Conservation (phyloP, 2,329 filamentous ascomycete genomes). For the Cordyceps pruinosa region DNA sequence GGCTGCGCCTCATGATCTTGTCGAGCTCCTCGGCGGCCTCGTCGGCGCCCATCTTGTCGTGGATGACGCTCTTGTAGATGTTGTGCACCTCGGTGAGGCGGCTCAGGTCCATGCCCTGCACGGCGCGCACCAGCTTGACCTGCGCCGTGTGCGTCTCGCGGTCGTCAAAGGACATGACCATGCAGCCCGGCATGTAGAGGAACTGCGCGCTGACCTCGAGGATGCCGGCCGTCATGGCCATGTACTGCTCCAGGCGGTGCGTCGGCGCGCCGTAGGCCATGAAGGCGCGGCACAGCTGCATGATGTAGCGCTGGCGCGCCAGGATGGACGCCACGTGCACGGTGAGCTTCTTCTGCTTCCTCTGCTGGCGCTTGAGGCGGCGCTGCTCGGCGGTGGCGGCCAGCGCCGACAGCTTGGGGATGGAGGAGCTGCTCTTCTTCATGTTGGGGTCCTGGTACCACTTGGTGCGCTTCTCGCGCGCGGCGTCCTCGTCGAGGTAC, state of each 20-base stretch:
- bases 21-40: conserved; percentile 8
- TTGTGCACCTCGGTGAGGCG: conserved; percentile 7
- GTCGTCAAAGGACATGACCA: conserved; percentile 12
- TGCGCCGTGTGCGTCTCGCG: conserved; percentile 2
- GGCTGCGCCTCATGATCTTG: not conserved
- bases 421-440: not conserved
- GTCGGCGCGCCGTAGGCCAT: conserved; percentile 12
- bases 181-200: conserved; percentile 12
- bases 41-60: conserved; percentile 2
- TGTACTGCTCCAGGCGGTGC: conserved; percentile 10
- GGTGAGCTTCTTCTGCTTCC: conserved; percentile 1
- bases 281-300: conserved; percentile 11
- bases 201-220: conserved; percentile 9
- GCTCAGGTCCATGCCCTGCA: conserved; percentile 9
- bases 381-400: not conserved
- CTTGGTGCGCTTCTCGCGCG: not conserved
- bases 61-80: conserved; percentile 10
- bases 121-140: conserved; percentile 8
- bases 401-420: not conserved
- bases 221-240: conserved; percentile 6
- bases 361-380: not conserved
- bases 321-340: conserved; percentile 5
- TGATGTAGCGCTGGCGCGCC: conserved; percentile 6
- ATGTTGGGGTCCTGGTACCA: conserved; percentile 5
- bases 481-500: not conserved